phyloP scores from a whole-genome alignment of 345 rosid species.

The Kandelia obovata region DNA sequence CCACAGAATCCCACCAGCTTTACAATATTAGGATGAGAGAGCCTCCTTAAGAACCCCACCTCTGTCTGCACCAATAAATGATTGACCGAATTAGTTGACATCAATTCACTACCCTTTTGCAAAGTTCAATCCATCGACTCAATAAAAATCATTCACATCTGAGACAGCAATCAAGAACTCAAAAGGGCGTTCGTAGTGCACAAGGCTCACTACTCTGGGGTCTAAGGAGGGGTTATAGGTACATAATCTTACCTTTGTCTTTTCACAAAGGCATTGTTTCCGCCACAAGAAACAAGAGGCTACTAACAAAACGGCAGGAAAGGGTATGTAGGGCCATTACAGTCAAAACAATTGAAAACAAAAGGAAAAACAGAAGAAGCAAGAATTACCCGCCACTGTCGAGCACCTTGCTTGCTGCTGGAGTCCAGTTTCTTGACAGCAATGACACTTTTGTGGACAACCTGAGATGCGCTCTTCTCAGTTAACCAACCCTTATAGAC shows the following conservation, averaged over 20 bases:
- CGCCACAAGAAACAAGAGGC: too few species aligned
- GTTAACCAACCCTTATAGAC: neutral
- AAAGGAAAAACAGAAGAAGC: neutral
- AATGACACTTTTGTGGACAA: neutral
- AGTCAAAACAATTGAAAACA: neutral
- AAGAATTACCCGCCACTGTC: neutral
- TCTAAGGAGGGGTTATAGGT: too few species aligned
- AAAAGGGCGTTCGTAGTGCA: too few species aligned
- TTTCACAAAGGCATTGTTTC: too few species aligned
- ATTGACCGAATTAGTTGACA: too few species aligned
- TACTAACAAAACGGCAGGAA: too few species aligned
- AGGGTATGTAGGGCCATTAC: neutral
- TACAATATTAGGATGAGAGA: neutral
- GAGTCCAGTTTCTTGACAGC: slow-evolving; percentile 2
- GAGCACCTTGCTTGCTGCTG: neutral
- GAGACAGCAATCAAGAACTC: too few species aligned
- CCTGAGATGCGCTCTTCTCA: neutral
- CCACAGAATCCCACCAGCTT: neutral
- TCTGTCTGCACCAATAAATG: slow-evolving; percentile 1
- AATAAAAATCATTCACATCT: too few species aligned
- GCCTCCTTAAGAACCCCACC: slow-evolving; percentile 2
- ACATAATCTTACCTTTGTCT: too few species aligned
- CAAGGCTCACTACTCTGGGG: too few species aligned
- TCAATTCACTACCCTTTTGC: neutral
- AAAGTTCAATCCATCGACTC: neutral